Evolutionary conservation across 129 eudicot species (phyloP).

Genomic region (Lonicera japonica): DNA sequence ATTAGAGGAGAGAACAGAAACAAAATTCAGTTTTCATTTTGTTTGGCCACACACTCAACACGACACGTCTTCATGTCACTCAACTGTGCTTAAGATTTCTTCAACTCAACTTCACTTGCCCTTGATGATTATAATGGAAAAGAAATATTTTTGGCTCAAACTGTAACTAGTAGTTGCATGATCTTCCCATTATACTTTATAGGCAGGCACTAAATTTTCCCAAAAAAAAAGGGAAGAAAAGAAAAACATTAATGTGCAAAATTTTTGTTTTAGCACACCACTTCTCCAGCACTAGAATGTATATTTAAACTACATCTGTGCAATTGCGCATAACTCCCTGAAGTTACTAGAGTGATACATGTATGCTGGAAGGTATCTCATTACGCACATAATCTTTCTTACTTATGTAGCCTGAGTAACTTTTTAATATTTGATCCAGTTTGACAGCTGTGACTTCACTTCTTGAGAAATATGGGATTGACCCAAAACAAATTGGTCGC

Average conservation of each 20-base stretch:
- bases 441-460: constrained; percentile 94
- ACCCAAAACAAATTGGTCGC: constrained; percentile 94
- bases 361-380: too few relatives aligned
- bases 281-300: not conserved
- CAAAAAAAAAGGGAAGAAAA: too few relatives aligned
- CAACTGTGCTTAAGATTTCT: not conserved
- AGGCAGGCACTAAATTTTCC: too few relatives aligned
- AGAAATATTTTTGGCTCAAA: not conserved
- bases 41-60: not conserved
- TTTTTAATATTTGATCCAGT: constrained; percentile 35
- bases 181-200: not conserved
- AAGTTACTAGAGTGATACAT: not conserved
- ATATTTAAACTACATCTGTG: not conserved
- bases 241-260: not conserved
- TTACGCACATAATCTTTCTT: too few relatives aligned
- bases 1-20: not conserved
- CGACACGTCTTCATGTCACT: not conserved
- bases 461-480: constrained; percentile 76
- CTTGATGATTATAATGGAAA: not conserved
- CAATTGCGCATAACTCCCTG: not conserved
- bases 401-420: too few relatives aligned
- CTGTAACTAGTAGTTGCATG: not conserved
- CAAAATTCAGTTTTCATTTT: too few relatives aligned
- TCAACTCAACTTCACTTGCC: not conserved
- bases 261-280: too few relatives aligned